Evolutionary conservation across 768 basidiomycete species (phyloP), one percentile per base, ranked within the genome.

Genomic region (Suillus plorans): DNA sequence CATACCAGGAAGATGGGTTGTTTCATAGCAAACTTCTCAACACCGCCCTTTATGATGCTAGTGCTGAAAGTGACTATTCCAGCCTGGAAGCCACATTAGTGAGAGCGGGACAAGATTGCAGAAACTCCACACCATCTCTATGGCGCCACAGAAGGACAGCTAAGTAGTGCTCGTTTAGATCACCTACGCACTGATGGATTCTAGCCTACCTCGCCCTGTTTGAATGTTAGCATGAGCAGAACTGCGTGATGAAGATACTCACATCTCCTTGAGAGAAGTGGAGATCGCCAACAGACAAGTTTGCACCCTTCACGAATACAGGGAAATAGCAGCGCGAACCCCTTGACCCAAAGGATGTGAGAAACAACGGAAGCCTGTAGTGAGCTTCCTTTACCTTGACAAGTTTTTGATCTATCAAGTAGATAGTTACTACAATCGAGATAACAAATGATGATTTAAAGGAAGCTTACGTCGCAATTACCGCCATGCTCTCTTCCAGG

Each of bases 241-340:
- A 13, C 41, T 59, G 16, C 6, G 3, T 31, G 1, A 41, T 56
- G 25, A 4, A 56, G 4, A 45, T 4, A 73, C 80, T 37, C 63
- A 81, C 89, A 78, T 92, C 91, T 25, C 89, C 90, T 72, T 92
- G 89, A 18, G 89, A 90, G 74, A 91, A 92, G 70, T 93, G 91
- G 31, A 91, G 77, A 72, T 92, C 91, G 1, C 91, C 91, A 22
- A 92, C 87, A 0, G 90, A 90, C 3, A 93, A 78, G 65, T 91
- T 90, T 2, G 91, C 91, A 6, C 90, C 91, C 53, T 86, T 80
- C 39, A 93, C 78, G 68, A 89, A 93, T 2, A 93, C 91, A 2
- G 91, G 91, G 78, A 91, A 86, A 71, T 90, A 90, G 73, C 86
- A 89, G 2, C 86, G 82, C 31, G 89, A 90, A 4, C 89, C 89